A percentile compares a stretch with the other conserved stretches of the same genome.
These are phyloP conservation scores for Flagelloscypha sp. DNA, from an alignment of 768 basidiomycete species.

Conservation along the genomic window DNA sequence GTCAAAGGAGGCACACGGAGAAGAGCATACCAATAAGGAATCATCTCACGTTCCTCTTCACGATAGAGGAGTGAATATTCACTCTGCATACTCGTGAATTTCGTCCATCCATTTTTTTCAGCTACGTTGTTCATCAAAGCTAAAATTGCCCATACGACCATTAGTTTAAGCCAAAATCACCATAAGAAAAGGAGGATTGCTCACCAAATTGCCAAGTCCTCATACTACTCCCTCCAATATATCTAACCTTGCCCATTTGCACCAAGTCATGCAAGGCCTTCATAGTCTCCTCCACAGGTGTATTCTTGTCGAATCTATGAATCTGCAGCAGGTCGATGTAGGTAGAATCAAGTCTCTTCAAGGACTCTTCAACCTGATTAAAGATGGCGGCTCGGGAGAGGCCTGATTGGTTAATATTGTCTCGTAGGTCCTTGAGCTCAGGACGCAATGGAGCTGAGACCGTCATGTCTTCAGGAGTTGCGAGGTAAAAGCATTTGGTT, in stretches of 20 bases:
- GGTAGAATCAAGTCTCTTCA: conserved; percentile 18
- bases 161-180: no score
- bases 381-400: conserved; percentile 24
- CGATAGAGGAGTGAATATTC: conserved; percentile 33
- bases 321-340: conserved; percentile 33
- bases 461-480: conserved; percentile 5
- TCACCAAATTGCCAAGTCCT: conserved; percentile 20
- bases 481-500: conserved; percentile 14
- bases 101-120: conserved; percentile 28
- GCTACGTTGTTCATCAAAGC: conserved; percentile 29
- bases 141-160: no score
- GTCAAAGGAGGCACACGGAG: background rate
- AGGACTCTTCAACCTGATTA: conserved; percentile 24
- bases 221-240: conserved; percentile 15
- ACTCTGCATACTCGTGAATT: conserved; percentile 42
- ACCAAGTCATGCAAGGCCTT: conserved; percentile 40
- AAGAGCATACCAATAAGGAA: background rate
- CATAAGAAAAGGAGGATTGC: no score
- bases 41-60: conserved; percentile 32
- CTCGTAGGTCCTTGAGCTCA: conserved; percentile 1
- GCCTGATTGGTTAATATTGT: conserved; percentile 17
- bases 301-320: conserved; percentile 28
- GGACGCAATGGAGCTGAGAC: background rate
- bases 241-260: conserved; percentile 29
- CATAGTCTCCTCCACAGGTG: conserved; percentile 34